Evolutionary conservation across 2,329 filamentous ascomycete genomes (phyloP), one percentile per base, ranked within the genome.

Genomic region (Fusarium dlaminii): DNA sequence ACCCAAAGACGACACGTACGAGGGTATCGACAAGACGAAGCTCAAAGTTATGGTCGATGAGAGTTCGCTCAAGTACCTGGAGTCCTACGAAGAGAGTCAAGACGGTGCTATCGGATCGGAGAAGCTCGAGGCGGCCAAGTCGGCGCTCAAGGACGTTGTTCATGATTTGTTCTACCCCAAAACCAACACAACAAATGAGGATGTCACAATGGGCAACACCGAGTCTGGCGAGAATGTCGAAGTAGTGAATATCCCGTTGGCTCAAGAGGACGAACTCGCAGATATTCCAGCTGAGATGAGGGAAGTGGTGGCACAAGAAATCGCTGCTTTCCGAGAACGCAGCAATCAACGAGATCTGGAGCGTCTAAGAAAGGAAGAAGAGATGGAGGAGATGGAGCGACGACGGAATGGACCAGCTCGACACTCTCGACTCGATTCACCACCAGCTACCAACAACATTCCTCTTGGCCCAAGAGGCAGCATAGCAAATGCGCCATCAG

Each of bases 201-300:
- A 97, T 77, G 84, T 86, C 9, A 79, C 86, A 9, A 96, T 96
- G 94, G 88, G 88, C 52, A 92, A 93, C 70, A 88, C 87, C 1
- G 83, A 87, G 32, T 85, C 86, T 42, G 90, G 90, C 43, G 90
- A 91, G 39, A 90, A 90, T 62, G 91, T 94, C 11, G 95, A 98
- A 82, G 92, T 98, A 43, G 92, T 97, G 73, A 98, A 95, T 66
- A 97, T 98, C 67, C 92, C 95, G 8, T 88, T 98, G 37, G 91
- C 92, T 2, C 90, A 93, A 59, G 96, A 99, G 72, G 97, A 99
- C 79, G 96, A 99, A 79, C 87, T 99, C 36, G 92, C 95, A 27
- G 96, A 99, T 78, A 98, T 99, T 54, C 96, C 96, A 0, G 92
- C 94, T 2, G 96, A 98, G 80, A 97, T 98, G 94, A 92, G 96